Percentiles rank a stretch among this genome's conserved stretches.
Conservation (phyloP, 495 filamentous ascomycete species). For the Cetradonia linearis region DNA sequence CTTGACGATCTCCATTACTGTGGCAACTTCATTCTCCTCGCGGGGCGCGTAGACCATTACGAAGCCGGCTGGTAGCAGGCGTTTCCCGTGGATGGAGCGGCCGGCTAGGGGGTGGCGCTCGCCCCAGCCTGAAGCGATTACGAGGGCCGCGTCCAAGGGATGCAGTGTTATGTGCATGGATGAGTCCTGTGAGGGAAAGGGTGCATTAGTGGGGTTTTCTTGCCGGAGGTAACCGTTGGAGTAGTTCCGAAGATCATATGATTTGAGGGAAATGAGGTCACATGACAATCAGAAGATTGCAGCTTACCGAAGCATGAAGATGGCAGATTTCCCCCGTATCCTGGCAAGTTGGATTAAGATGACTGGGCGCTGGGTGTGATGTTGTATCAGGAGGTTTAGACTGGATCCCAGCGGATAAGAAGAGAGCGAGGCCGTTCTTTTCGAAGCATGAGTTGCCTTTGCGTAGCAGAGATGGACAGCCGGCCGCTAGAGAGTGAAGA, state of each 20-base stretch:
- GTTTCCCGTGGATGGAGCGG: constrained; percentile 30
- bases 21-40: constrained; percentile 53
- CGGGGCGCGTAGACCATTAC: constrained; percentile 79
- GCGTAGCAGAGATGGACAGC: constrained; percentile 41
- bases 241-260: neutral
- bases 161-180: constrained; percentile 69
- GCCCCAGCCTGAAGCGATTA: constrained; percentile 79
- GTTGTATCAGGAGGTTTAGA: constrained; percentile 27
- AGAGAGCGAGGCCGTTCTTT: constrained; percentile 67
- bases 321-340: constrained; percentile 64
- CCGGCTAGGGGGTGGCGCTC: constrained; percentile 71
- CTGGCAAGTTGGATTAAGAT: constrained; percentile 51
- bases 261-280: neutral
- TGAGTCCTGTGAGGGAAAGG: constrained; percentile 38
- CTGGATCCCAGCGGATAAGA: constrained; percentile 28
- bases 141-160: constrained; percentile 63
- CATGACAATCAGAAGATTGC: neutral
- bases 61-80: constrained; percentile 57
- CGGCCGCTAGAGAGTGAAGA: constrained; percentile 41
- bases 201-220: neutral
- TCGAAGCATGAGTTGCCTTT: constrained; percentile 65
- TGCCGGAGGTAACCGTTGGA: neutral
- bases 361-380: constrained; percentile 31
- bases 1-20: constrained; percentile 59
- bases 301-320: constrained; percentile 48